phyloP scores from a whole-genome alignment of 2,329 filamentous ascomycete genomes.

The Colletotrichum tabaci region DNA sequence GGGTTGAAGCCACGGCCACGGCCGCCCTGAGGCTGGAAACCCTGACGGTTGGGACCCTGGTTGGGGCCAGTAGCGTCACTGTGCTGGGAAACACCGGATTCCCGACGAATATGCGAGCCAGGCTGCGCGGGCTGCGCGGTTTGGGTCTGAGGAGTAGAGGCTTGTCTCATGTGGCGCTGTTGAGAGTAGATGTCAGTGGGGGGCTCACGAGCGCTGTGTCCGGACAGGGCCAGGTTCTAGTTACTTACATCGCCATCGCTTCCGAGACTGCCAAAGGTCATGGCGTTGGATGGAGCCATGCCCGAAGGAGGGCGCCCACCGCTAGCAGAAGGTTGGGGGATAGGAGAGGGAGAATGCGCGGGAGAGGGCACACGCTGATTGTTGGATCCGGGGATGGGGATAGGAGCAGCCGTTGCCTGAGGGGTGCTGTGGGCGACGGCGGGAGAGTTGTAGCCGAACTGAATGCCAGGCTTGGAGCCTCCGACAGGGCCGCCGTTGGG shows the following conservation, averaged over 20 bases:
- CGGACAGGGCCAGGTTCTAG: slow-evolving; percentile 7
- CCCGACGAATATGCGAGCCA: slow-evolving; percentile 83
- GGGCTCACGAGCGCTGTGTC: slow-evolving; percentile 1
- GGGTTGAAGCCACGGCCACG: slow-evolving; percentile 67
- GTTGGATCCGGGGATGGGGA: slow-evolving; percentile 72
- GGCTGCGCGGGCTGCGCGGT: slow-evolving; percentile 74
- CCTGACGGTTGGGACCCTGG: slow-evolving; percentile 71
- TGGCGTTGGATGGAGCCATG: slow-evolving; percentile 76
- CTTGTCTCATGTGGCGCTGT: slow-evolving; percentile 79
- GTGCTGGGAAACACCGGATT: slow-evolving; percentile 67
- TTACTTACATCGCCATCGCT: slow-evolving; percentile 85
- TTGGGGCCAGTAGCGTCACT: slow-evolving; percentile 75
- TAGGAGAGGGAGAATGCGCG: slow-evolving; percentile 90
- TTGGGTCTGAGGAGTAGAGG: slow-evolving; percentile 71
- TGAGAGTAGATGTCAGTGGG: slow-evolving; percentile 7
- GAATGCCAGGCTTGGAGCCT: slow-evolving; percentile 75
- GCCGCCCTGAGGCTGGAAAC: slow-evolving; percentile 63
- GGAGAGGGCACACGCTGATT: slow-evolving; percentile 84
- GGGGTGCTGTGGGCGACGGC: slow-evolving; percentile 78
- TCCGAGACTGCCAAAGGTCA: slow-evolving; percentile 87
- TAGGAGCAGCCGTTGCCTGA: slow-evolving; percentile 69
- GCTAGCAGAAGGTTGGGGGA: slow-evolving; percentile 87
- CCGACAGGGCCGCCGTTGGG: slow-evolving; percentile 80
- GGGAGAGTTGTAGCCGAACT: slow-evolving; percentile 86
- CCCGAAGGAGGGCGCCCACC: slow-evolving; percentile 89